A percentile compares a stretch with the other conserved stretches of the same genome.
Conservation (phyloP, 805 yeast genomes). For the Candida argentea region DNA sequence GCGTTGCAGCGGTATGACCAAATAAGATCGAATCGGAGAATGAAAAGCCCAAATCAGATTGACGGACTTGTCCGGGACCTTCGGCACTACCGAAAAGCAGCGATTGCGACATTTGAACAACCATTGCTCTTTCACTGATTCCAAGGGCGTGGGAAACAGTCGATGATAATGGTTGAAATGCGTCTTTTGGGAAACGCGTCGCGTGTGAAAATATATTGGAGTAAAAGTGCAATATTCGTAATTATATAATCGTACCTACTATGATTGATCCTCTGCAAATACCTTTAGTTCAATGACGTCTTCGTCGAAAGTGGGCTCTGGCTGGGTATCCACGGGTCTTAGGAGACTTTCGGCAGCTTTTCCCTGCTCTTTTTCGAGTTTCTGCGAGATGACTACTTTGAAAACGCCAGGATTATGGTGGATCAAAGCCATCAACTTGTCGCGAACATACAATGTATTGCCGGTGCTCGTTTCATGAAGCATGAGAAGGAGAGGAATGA, state of each 20-base stretch:
- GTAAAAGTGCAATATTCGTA: too few relatives aligned
- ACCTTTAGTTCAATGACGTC: too few relatives aligned
- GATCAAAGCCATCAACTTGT: constrained; percentile 38
- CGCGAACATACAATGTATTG: constrained; percentile 31
- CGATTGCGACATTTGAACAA: background rate
- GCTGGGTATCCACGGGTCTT: too few relatives aligned
- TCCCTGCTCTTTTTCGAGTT: constrained; percentile 27
- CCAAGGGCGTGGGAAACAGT: too few relatives aligned
- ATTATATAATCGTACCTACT: too few relatives aligned
- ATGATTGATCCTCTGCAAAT: too few relatives aligned
- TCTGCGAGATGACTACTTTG: constrained; percentile 33
- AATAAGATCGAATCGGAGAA: constrained; percentile 9
- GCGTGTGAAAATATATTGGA: too few relatives aligned
- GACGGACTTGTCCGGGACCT: background rate
- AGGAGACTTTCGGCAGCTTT: too few relatives aligned
- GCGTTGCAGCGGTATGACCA: constrained; percentile 1
- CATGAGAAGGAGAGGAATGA: constrained; percentile 28
- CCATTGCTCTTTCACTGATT: too few relatives aligned
- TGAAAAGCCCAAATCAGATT: constrained; percentile 5
- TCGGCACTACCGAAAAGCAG: background rate
- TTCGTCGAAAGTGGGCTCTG: too few relatives aligned
- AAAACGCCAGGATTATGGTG: constrained; percentile 35
- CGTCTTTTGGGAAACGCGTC: too few relatives aligned
- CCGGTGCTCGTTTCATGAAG: constrained; percentile 11
- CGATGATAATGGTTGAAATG: too few relatives aligned